phyloP scores from a whole-genome alignment of 129 eudicot genomes.

The Saussurea involucrata region DNA sequence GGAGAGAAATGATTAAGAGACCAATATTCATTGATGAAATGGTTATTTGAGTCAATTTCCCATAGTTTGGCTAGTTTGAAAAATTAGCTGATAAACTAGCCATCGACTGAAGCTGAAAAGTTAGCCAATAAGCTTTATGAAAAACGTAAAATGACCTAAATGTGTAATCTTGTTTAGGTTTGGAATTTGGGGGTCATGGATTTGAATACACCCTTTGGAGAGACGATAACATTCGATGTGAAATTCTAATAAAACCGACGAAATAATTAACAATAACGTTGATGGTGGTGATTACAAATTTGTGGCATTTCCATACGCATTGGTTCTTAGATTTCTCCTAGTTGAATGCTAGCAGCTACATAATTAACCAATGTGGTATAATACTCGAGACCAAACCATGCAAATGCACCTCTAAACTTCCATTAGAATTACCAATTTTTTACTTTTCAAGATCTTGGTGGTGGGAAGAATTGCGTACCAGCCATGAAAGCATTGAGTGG shows the following conservation, averaged over 20 bases:
- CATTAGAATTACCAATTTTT: neutral
- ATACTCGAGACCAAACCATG: conserved; percentile 22
- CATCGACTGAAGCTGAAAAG: neutral
- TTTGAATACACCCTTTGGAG: neutral
- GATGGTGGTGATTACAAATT: conserved; percentile 16
- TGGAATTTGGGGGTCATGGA: neutral
- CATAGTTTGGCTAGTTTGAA: no score
- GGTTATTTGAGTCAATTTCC: no score
- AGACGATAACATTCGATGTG: neutral
- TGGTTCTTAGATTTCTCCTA: conserved; percentile 18
- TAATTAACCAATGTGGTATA: conserved; percentile 19
- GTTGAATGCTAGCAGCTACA: conserved; percentile 30
- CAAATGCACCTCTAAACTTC: conserved; percentile 16
- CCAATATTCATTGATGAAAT: no score
- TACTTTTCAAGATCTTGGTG: conserved; percentile 66
- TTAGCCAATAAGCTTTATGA: neutral
- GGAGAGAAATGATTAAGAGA: no score
- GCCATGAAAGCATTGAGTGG: conserved; percentile 84
- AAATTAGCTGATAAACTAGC: neutral
- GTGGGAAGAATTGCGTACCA: conserved; percentile 94
- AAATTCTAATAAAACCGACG: neutral
- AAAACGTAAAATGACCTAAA: neutral
- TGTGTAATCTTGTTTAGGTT: neutral
- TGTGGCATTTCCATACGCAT: conserved; percentile 21
- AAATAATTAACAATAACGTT: conserved; percentile 23